These are phyloP conservation scores for Dryadomyces quercus-mongolicae DNA, from an alignment of 2,329 filamentous ascomycete species.

Conservation along the genomic window DNA sequence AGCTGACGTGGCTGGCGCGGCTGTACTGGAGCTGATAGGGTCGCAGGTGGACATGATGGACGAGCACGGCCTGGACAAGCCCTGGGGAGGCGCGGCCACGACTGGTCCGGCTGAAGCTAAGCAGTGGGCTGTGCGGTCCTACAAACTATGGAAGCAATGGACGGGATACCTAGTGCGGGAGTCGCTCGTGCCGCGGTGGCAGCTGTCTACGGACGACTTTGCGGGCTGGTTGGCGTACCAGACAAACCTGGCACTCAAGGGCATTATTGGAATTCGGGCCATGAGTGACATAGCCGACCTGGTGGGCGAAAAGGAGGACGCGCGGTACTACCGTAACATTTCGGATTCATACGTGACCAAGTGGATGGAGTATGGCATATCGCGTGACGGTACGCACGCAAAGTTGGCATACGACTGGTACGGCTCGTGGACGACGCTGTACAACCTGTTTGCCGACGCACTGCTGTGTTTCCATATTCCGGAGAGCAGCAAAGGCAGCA, in stretches of 20 bases:
- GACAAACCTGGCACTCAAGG: constrained; percentile 65
- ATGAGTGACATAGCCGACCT: constrained; percentile 58
- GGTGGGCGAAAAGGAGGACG: constrained; percentile 45
- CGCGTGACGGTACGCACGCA: constrained; percentile 54
- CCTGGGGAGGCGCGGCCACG: constrained; percentile 36
- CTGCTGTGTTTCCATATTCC: constrained; percentile 21
- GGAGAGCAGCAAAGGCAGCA: constrained; percentile 9
- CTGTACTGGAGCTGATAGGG: constrained; percentile 6
- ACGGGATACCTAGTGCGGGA: constrained; percentile 60
- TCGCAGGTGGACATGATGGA: constrained; percentile 10
- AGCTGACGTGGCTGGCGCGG: constrained; percentile 10
- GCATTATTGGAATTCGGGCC: constrained; percentile 66
- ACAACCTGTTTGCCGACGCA: constrained; percentile 59
- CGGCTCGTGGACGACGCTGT: constrained; percentile 66
- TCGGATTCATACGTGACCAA: constrained; percentile 55
- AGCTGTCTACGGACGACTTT: constrained; percentile 69
- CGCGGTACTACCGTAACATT: constrained; percentile 47
- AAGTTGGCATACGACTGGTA: constrained; percentile 68
- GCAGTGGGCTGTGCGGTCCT: constrained; percentile 37
- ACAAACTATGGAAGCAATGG: constrained; percentile 65
- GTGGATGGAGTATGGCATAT: constrained; percentile 58
- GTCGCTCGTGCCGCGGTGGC: constrained; percentile 56
- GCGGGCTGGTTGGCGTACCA: constrained; percentile 64
- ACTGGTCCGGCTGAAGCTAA: constrained; percentile 30
- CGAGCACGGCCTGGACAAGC: constrained; percentile 19